Base-by-base conservation (phyloP, 164 flowering plant species). In the Aristolochia contorta region DNA sequence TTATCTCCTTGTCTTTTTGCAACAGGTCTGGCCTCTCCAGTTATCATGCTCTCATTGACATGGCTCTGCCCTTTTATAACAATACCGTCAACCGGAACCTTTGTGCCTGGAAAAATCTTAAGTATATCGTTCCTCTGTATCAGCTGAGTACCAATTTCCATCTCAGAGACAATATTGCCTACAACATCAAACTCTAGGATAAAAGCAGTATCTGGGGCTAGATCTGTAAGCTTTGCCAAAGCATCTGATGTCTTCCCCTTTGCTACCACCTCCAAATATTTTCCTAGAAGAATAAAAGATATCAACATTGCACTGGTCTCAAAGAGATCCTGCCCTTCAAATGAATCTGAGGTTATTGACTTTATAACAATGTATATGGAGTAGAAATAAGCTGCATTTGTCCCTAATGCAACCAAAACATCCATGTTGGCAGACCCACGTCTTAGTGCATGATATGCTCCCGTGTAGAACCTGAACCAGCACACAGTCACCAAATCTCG, bases 301-400 rank as follows among this genome's bases (percentile, higher is more conserved):
- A 92, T 89, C 69, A 92, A 71, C 98, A 92, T 92, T 51, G 86
- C 74, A 75, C 98, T 92, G 46, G 98, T 92, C 73, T 92, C 98
- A 78, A 89, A 92, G 66, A 84, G 83, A 69, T 89, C 98, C 63
- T 87, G 83, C 45, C 96, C 96, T 74, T 85, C 84, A 61, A 92
- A 92, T 52, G 68, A 68, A 49, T 76, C 69, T 21, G 93, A 79
- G 58, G 77, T 70, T 60, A 72, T 53, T 32, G 88, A 82, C 81
- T 87, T 92, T 27, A 86, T 57, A 49, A 78, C 60, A 50, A 77
- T 50, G 59, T 87, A 92, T 12, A 89, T 70, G 43, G 98, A 92
- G 64, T 92, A 89, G 62, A 89, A 83, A 68, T 89, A 92, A 62
- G 98, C 98, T 69, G 93, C 90, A 82, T 92, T 92, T 21, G 98